Evolutionary conservation across 306 rosid genomes (phyloP).

Genomic region (Quercus wislizeni): DNA sequence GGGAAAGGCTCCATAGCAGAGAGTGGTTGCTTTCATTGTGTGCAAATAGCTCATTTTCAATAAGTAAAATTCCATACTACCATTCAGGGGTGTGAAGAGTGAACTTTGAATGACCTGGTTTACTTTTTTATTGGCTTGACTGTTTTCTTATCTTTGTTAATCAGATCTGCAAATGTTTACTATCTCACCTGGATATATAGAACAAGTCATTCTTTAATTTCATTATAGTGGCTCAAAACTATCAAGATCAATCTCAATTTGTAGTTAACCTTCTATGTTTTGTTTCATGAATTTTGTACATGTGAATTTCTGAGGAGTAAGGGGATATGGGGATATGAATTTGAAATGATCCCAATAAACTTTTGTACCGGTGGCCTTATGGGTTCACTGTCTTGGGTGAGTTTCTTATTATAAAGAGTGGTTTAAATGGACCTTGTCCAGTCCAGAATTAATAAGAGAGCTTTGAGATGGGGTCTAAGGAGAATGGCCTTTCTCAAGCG

Average conservation of each 20-base stretch:
- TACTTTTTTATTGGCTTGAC: not conserved
- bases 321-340: too few relatives aligned
- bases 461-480: too few relatives aligned
- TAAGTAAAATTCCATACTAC: conserved; percentile 4
- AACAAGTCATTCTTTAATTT: not conserved
- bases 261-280: too few relatives aligned
- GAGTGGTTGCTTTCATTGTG: not conserved
- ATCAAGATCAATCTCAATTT: not conserved
- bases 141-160: not conserved
- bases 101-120: not conserved
- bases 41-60: conserved; percentile 19
- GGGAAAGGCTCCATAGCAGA: conserved; percentile 23
- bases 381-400: too few relatives aligned
- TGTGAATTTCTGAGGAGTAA: too few relatives aligned
- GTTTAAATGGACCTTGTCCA: too few relatives aligned
- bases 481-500: too few relatives aligned
- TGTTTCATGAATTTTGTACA: too few relatives aligned
- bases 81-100: not conserved
- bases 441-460: too few relatives aligned
- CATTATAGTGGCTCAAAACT: not conserved
- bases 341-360: too few relatives aligned
- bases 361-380: too few relatives aligned
- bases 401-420: too few relatives aligned
- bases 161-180: not conserved
- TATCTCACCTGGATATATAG: not conserved